phyloP scores from a whole-genome alignment of 1,284 basidiomycete genomes.

The Tremellales sp. region DNA sequence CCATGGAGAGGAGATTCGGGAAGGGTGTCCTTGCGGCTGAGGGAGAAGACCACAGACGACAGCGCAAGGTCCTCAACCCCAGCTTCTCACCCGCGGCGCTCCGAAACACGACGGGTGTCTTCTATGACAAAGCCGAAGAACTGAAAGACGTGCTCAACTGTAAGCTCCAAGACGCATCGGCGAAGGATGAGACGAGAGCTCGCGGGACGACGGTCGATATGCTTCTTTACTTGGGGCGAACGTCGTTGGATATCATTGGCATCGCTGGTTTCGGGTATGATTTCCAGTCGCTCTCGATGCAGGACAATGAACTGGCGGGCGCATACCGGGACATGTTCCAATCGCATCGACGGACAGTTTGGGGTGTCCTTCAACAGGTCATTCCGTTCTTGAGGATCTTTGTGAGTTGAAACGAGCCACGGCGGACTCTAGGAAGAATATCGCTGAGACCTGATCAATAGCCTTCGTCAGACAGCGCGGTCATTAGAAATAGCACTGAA shows the following conservation, averaged over 20 bases:
- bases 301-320: conserved; percentile 36
- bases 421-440: no score
- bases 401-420: no score
- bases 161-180: no score
- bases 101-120: conserved; percentile 55
- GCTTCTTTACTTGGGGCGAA: conserved; percentile 37
- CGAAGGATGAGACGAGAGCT: conserved; percentile 8
- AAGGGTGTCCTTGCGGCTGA: conserved; percentile 45
- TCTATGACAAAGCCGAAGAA: conserved; percentile 60
- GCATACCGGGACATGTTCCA: conserved; percentile 38
- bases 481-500: conserved; percentile 47
- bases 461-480: no score
- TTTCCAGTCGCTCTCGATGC: conserved; percentile 50
- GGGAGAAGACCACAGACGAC: conserved; percentile 55
- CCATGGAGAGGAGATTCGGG: conserved; percentile 50
- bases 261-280: conserved; percentile 66
- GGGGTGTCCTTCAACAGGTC: conserved; percentile 60
- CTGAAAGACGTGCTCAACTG: conserved; percentile 49
- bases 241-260: conserved; percentile 69
- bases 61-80: conserved; percentile 52
- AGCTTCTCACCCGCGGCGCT: conserved; percentile 46
- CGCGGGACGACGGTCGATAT: conserved; percentile 9
- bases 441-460: no score
- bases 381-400: conserved; percentile 58
- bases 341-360: conserved; percentile 44